Evolutionary conservation across 805 yeast species (phyloP).

Genomic region (Kluyveromyces starmeri): DNA sequence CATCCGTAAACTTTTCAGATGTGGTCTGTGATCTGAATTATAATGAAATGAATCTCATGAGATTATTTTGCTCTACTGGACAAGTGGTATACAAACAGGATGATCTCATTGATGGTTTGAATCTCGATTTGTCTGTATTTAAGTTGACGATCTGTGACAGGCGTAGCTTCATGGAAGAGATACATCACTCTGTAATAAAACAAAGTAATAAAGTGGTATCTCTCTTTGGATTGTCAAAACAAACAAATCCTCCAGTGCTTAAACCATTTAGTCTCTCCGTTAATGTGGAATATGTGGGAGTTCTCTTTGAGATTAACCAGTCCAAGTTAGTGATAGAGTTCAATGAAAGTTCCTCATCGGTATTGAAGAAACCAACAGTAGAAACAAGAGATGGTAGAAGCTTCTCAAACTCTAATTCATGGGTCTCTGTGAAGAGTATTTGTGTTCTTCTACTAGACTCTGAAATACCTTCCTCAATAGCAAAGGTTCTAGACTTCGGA

Average conservation of each 20-base stretch:
- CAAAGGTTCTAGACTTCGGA: conserved; percentile 38
- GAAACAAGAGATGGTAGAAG: background rate
- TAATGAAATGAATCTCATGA: background rate
- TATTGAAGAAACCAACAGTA: conserved; percentile 16
- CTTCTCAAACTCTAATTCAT: background rate
- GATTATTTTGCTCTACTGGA: background rate
- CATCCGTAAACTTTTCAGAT: background rate
- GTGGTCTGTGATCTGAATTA: background rate
- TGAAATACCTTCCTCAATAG: conserved; percentile 29
- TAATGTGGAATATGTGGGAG: conserved; percentile 21
- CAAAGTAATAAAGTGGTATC: background rate
- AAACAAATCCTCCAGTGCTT: background rate
- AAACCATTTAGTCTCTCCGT: conserved; percentile 8
- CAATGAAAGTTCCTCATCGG: conserved; percentile 15
- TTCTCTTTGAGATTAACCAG: conserved; percentile 22
- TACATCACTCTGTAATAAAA: background rate
- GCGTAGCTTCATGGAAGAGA: background rate
- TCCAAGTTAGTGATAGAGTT: conserved; percentile 24
- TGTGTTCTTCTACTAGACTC: conserved; percentile 25
- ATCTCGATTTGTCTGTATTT: background rate
- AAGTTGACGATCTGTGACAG: background rate
- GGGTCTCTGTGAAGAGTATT: conserved; percentile 21
- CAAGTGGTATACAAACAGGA: background rate
- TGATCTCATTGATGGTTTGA: background rate
- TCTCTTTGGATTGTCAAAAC: background rate